These are phyloP conservation scores for Trichoderma oligosporum DNA, from an alignment of 2,329 filamentous ascomycete genomes.

Conservation along the genomic window DNA sequence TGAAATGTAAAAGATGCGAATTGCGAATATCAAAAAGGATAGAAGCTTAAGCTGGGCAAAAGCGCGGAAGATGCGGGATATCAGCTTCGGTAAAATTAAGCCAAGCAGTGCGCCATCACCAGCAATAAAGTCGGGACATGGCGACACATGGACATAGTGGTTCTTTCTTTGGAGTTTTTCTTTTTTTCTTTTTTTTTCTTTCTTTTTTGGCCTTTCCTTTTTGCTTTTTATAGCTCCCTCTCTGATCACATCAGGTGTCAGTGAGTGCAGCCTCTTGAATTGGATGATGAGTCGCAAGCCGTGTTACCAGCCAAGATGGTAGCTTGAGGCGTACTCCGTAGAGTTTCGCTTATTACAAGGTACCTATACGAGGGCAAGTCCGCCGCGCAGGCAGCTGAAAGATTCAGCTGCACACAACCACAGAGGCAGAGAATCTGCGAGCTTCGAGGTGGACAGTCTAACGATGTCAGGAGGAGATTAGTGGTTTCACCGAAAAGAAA, in stretches of 20 bases:
- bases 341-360: slow-evolving; percentile 1
- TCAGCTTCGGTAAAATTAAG: slow-evolving; percentile 17
- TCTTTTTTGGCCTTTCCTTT: not conserved
- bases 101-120: slow-evolving; percentile 22
- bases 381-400: not conserved
- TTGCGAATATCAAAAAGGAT: not conserved
- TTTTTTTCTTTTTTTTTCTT: not conserved
- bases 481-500: not conserved
- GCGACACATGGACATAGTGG: slow-evolving; percentile 22
- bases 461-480: slow-evolving; percentile 5
- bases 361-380: no score
- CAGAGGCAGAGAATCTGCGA: not conserved
- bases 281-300: slow-evolving; percentile 13
- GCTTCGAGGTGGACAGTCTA: not conserved
- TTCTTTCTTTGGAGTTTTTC: slow-evolving; percentile 4
- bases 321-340: no score
- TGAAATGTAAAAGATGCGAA: not conserved
- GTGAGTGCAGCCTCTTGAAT: slow-evolving; percentile 6
- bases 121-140: slow-evolving; percentile 20
- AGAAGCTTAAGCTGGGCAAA: not conserved
- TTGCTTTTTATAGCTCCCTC: not conserved
- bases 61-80: slow-evolving; percentile 14
- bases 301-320: slow-evolving; percentile 10
- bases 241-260: not conserved
- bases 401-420: not conserved